These are phyloP conservation scores for Magnolia officinalis DNA, from an alignment of 164 flowering plant species.

Conservation along the genomic window DNA sequence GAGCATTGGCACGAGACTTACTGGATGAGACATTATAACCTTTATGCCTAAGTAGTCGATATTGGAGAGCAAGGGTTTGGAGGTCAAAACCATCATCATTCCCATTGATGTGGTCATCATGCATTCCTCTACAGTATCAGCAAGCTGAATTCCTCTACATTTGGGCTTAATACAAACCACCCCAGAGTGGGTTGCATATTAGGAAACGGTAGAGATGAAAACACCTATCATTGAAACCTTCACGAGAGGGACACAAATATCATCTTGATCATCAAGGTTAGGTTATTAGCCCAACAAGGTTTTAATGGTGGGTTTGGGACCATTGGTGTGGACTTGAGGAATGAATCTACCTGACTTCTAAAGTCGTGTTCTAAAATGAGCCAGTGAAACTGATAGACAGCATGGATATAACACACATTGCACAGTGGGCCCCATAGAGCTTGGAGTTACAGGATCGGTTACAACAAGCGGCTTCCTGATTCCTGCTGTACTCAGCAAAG, in stretches of 20 bases:
- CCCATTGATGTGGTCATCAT: not conserved
- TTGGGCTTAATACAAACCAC: no score
- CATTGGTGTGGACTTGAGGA: not conserved
- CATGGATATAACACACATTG: not conserved
- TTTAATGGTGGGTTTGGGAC: not conserved
- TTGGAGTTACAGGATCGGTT: no score
- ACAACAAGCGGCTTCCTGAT: no score
- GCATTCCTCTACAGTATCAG: no score
- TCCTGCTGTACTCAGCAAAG: no score
- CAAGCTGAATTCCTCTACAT: no score
- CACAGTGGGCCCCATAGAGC: not conserved
- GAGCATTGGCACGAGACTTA: not conserved
- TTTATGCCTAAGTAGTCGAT: constrained; percentile 11
- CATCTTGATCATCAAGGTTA: not conserved
- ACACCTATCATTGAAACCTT: not conserved
- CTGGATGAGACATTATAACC: constrained; percentile 7
- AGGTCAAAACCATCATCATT: not conserved
- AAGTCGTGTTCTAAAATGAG: not conserved
- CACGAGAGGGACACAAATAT: not conserved
- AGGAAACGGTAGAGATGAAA: not conserved
- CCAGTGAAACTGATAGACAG: not conserved
- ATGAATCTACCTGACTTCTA: not conserved
- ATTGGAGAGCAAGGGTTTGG: not conserved
- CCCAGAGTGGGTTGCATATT: no score
- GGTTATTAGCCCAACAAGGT: no score